Base-by-base conservation (phyloP, 306 rosid genomes). In the Rosa chinensis region DNA sequence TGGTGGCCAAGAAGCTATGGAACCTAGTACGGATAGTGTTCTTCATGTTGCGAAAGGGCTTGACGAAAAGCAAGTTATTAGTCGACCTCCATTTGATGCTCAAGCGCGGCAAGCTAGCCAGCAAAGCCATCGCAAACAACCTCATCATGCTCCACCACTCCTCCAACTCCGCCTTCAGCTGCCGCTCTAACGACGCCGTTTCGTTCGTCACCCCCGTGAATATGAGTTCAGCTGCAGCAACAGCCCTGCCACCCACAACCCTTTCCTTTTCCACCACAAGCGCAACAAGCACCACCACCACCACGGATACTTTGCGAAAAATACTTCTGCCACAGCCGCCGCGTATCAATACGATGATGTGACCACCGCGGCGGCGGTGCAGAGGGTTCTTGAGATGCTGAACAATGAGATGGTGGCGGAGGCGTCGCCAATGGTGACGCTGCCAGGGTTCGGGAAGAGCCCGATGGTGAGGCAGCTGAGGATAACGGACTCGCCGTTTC, bases 161-260 rank as follows among this genome's bases (percentile, higher is more conserved):
- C 9, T 74, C 94, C 80, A 55, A 83, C 78, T 44, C 89, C 35
- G 78, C 93, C 79, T 66, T 86, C 81, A 67, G 86, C 39, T 71
- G 94, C 87, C 91, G 80, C 58, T 81, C 90, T 37, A 53, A 83
- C 75, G 84, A 85, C 71, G 75, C 89, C 84, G 58, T 85, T 69
- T 87, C 90, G 53, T 85, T 84, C 88, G 55, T 95, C 32, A 74
- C 91, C 0, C 97, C 0, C 86, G 87, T 1, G 98, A 95, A 20
- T 95, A 95, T 63, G 97, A 95, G 74, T 95, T 95, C 88, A 95
- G 99, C 86, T 95, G 99, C 88, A 93, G 92, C 80, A 93, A 91
- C 78, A 90, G 88, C 84, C 99, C 99, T 5, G 90, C 91, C 20
- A 7, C 5, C 10, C 59, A 59, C 75, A 73, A 72, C 45, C 90